Conservation (phyloP, 2,329 filamentous ascomycete species). For the Beauveria sp. region DNA sequence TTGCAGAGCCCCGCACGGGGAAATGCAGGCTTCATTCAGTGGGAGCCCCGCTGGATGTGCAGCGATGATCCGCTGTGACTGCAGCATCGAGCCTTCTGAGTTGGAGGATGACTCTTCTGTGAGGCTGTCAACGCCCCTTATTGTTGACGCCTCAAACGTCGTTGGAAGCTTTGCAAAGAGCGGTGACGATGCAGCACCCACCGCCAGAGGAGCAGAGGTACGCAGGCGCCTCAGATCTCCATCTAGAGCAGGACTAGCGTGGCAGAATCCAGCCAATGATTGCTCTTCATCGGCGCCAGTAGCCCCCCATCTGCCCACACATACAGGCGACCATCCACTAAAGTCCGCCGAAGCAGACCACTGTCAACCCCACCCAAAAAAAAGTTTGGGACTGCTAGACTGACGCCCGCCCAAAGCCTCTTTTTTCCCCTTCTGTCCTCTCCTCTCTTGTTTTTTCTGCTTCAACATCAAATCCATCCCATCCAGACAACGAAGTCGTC, state of each 20-base stretch:
- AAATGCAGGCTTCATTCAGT: too few relatives aligned
- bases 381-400: conserved; percentile 7
- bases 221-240: too few relatives aligned
- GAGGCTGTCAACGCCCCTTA: neutral
- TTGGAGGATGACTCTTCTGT: neutral
- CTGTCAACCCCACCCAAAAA: conserved; percentile 1
- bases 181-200: neutral
- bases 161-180: neutral
- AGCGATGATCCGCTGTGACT: neutral
- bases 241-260: too few relatives aligned
- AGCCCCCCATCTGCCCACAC: neutral
- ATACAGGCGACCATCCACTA: too few relatives aligned
- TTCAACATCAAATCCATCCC: conserved; percentile 7
- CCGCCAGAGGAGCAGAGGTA: neutral
- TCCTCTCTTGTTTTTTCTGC: conserved; percentile 11
- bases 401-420: conserved; percentile 1
- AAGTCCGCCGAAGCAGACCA: neutral
- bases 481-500: conserved; percentile 12
- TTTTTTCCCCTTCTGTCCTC: conserved; percentile 6
- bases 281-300: too few relatives aligned
- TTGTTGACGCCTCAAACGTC: neutral
- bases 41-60: neutral
- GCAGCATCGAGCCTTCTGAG: too few relatives aligned
- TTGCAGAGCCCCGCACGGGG: too few relatives aligned
- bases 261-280: neutral